Evolutionary conservation across 176 grass and related monocot species (phyloP), one percentile per base, ranked within the genome.

Genomic region (Luzula sylvatica): DNA sequence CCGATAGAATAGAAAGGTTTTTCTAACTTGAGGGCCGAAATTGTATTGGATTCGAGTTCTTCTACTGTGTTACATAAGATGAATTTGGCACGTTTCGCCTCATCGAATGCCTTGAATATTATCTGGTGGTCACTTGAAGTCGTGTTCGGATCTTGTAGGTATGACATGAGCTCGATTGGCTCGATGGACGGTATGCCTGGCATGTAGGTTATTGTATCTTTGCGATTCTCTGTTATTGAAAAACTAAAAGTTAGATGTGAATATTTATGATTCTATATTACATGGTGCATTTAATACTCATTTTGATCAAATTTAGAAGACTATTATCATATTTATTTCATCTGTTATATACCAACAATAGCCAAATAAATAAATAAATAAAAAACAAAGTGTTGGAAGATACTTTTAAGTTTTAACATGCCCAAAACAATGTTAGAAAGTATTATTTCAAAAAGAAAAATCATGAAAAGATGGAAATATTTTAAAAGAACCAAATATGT

Each of bases 151-250:
- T 72, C 66, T 65, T 82, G 81, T 3, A 82, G 73, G 53, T 75
- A 78, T 20, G 81, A 81, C 55, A 59, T 72, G 17, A 94, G 81
- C 47, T 94, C 87, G 16, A 7, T 4, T 30, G 87, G 77, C 46
- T 86, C 73, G 45, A 94, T 86, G 14, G 55, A 20, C 8, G 66
- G 17, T 46, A 94, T 70, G 4, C 87, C 87, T 0, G 87, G 87
- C 45, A 94, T 72, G 87, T 94, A 94, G 16, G 65, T 86, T 60
- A 94, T 79, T 21, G 70, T 50, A 56, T 94, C 82, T 56, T 65
- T 82, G 7, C 78, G 74, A 24, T 73, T 70, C 45, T 94, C 87
- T 86, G 55, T 58, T 12, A 71, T 32, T 23, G n/a, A 3, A 2
- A 18, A 42, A 23, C 38, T 7, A 16, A 23, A 45, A 45, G 11